Evolutionary conservation across 2,329 filamentous ascomycete species (phyloP), one percentile per base, ranked within the genome.

Genomic region (Chrysoporthe cubensis): DNA sequence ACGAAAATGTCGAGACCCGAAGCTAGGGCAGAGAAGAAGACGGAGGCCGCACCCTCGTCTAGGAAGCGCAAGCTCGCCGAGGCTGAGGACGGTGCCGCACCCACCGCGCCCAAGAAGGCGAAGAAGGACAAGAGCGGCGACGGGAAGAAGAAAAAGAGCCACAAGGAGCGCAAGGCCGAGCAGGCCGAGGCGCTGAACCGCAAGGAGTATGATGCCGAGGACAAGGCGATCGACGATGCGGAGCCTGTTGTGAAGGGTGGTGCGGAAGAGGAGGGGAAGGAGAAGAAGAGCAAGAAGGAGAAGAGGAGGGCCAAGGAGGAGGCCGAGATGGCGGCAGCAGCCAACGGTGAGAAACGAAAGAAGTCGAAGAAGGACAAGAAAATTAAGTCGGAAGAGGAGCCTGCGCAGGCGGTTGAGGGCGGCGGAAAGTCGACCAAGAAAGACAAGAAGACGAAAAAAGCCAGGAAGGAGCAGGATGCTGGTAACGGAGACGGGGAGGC

Each of bases 401-500:
- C 65, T 16, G 42, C 72, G 71, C 18, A 77, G 74, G 59, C 76
- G 66, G 32, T 77, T 74, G 59, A 76, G 67, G 21, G 78, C 73
- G 66, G 16, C 72, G 71, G 57, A 4, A 68, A 64, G 69, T 71
- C 54, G 61, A 67, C 42, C 21, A 73, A 72, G 69, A 74, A 70
- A 69, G 70, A 68, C 59, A 75, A 75, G 67, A 72, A 71, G 62
- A 71, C 70, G 21, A 68, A 71, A 40, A 73, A 75, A 60, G 73
- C 70, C 26, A 68, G 71, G 43, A 73, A 75, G 62, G 73, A 66
- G 66, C 78, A 73, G 67, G 74, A 78, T 77, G 77, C 58, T 73
- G 75, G 43, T 76, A 77, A 52, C 64, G 64, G 64, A 43, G 56
- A 50, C 16, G 62, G 72, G 52, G 64, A 70, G 18, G 54, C 54